phyloP scores from a whole-genome alignment of 2,329 filamentous ascomycete species.

The Xylaria sp. region DNA sequence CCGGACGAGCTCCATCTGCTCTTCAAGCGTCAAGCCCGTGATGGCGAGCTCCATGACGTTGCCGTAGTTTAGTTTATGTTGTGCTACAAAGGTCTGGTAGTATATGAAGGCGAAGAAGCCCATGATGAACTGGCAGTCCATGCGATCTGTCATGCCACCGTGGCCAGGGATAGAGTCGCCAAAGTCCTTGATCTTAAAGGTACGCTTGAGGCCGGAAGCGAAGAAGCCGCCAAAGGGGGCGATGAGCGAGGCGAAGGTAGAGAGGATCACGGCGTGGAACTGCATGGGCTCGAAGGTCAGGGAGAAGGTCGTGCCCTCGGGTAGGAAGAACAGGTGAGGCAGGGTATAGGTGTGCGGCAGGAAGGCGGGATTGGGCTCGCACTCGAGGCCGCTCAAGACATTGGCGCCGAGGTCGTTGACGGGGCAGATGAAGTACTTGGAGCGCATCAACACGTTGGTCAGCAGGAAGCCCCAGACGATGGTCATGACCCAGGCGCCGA shows the following conservation, averaged over 20 bases:
- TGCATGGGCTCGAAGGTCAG: conserved; percentile 87
- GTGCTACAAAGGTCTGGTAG: conserved; percentile 94
- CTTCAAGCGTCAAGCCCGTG: conserved; percentile 82
- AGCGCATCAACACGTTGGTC: conserved; percentile 83
- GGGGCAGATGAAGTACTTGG: conserved; percentile 97
- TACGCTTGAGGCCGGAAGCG: conserved; percentile 94
- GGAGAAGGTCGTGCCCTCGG: conserved; percentile 55
- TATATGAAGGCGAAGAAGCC: conserved; percentile 98
- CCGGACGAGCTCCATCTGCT: conserved; percentile 83
- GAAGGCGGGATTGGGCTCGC: conserved; percentile 91
- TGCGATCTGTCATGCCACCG: conserved; percentile 96
- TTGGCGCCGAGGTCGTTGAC: conserved; percentile 96
- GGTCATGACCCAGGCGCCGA: conserved; percentile 96
- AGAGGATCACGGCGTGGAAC: conserved; percentile 87
- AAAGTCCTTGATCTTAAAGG: conserved; percentile 99
- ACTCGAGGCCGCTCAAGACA: conserved; percentile 87
- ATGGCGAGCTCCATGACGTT: conserved; percentile 90
- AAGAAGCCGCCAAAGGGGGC: conserved; percentile 99
- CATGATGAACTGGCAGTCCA: conserved; percentile 99
- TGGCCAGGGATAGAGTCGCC: conserved; percentile 97
- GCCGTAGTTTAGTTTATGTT: conserved; percentile 84
- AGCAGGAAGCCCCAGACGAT: conserved; percentile 82
- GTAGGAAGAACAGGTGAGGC: conserved; percentile 62
- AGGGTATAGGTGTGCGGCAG: conserved; percentile 61
- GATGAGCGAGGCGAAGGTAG: conserved; percentile 93